Percentiles rank a stretch among this genome's conserved stretches.
These are phyloP conservation scores for Citrus hindsii DNA, from an alignment of 345 rosid species.

Conservation along the genomic window DNA sequence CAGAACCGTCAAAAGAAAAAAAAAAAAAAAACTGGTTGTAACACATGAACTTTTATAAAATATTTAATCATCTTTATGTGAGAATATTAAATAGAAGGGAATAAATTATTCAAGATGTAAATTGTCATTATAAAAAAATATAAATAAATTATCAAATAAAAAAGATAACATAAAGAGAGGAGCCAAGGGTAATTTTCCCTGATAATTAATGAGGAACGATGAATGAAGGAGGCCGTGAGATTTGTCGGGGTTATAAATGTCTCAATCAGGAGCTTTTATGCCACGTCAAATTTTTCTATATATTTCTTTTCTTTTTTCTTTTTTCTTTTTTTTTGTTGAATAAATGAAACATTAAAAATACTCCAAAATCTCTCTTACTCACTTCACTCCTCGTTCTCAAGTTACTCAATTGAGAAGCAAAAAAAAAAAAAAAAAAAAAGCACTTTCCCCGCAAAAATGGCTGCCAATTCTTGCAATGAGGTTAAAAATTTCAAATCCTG, in stretches of 20 bases:
- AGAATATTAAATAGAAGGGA: no score
- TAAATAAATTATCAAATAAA: background rate
- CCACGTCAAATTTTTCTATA: conserved; percentile 28
- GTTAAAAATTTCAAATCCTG: conserved; percentile 8
- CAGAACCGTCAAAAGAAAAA: no score
- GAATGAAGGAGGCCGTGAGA: background rate
- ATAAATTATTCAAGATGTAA: no score
- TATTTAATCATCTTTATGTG: no score
- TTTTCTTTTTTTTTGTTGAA: no score
- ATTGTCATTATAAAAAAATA: background rate
- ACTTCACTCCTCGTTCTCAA: background rate
- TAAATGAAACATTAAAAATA: background rate
- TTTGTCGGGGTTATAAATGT: conserved; percentile 28
- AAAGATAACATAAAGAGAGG: background rate
- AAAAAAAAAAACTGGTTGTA: no score
- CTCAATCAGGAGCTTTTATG: conserved; percentile 34
- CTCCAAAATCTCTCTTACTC: background rate
- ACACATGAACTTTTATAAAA: no score
- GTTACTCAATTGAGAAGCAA: background rate
- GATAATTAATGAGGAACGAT: background rate
- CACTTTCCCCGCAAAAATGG: conserved; percentile 11
- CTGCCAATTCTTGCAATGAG: conserved; percentile 22
- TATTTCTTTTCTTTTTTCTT: background rate
- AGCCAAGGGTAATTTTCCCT: conserved; percentile 14
- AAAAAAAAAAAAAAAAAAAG: background rate